Conservation (phyloP, 2,329 filamentous ascomycete genomes). For the Aspergillus puulaauensis region DNA sequence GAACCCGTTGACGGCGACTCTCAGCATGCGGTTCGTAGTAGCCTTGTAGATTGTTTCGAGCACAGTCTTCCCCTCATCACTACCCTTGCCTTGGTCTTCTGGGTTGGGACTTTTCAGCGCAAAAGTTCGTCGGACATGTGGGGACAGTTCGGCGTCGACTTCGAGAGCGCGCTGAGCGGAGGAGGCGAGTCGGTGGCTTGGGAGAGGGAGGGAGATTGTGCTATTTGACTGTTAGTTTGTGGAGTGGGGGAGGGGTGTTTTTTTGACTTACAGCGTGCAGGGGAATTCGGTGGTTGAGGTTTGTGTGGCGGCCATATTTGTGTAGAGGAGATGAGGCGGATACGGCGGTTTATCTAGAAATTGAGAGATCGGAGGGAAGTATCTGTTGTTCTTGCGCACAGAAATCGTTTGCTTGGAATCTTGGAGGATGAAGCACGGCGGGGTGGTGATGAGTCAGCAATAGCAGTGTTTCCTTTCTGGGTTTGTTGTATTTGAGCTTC, state of each 20-base stretch:
- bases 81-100: constrained; percentile 19
- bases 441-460: background rate
- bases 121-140: constrained; percentile 73
- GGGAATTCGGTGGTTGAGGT: constrained; percentile 33
- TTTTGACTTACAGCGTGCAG: constrained; percentile 36
- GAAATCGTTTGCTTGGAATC: background rate
- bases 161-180: constrained; percentile 73
- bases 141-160: constrained; percentile 87
- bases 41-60: constrained; percentile 77
- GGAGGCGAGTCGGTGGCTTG: constrained; percentile 72
- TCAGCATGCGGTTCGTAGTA: constrained; percentile 92
- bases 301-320: constrained; percentile 22
- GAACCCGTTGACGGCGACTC: constrained; percentile 93
- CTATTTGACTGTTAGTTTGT: constrained; percentile 44
- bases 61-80: constrained; percentile 47
- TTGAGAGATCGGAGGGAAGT: background rate
- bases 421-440: background rate
- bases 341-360: background rate
- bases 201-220: constrained; percentile 76
- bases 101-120: constrained; percentile 47
- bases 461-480: background rate
- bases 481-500: too few relatives aligned
- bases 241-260: constrained; percentile 5
- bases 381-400: background rate
- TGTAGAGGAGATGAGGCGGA: background rate